These are phyloP conservation scores for Cercospora janseana DNA, from an alignment of 2,329 filamentous ascomycete species.

Conservation along the genomic window DNA sequence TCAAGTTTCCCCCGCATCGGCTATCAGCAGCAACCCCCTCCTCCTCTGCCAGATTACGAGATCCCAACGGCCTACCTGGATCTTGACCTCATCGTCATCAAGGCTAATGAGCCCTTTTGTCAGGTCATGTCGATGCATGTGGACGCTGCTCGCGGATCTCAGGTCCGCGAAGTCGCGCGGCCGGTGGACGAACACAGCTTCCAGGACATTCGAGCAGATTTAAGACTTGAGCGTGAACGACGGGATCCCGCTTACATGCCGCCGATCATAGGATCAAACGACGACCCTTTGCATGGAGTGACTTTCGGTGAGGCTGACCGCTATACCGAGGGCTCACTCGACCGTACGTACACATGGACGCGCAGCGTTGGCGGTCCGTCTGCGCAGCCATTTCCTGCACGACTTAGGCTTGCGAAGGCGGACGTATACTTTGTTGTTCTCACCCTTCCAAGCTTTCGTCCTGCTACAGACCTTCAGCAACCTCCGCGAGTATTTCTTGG, in stretches of 20 bases:
- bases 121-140: constrained; percentile 42
- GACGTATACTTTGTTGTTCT: constrained; percentile 48
- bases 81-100: constrained; percentile 49
- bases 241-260: constrained; percentile 52
- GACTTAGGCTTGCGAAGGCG: constrained; percentile 44
- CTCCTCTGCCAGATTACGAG: constrained; percentile 23
- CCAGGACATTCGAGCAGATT: constrained; percentile 44
- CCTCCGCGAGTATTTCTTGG: background rate
- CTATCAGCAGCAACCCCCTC: constrained; percentile 19
- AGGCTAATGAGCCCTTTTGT: constrained; percentile 47
- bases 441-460: constrained; percentile 38
- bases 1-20: constrained; percentile 21
- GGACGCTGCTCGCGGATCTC: constrained; percentile 41
- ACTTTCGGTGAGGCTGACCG: constrained; percentile 45
- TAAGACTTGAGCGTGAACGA: constrained; percentile 49
- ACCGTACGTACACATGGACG: constrained; percentile 43
- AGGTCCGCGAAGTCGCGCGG: constrained; percentile 46
- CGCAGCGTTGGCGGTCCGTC: constrained; percentile 40
- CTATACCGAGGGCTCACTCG: constrained; percentile 45
- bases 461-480: constrained; percentile 18
- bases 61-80: constrained; percentile 46
- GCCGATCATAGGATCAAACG: constrained; percentile 46
- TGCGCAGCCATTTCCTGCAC: constrained; percentile 38
- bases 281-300: constrained; percentile 45
- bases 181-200: constrained; percentile 44